Conservation (phyloP, 495 filamentous ascomycete genomes). For the Aspergillus funiculosus region DNA sequence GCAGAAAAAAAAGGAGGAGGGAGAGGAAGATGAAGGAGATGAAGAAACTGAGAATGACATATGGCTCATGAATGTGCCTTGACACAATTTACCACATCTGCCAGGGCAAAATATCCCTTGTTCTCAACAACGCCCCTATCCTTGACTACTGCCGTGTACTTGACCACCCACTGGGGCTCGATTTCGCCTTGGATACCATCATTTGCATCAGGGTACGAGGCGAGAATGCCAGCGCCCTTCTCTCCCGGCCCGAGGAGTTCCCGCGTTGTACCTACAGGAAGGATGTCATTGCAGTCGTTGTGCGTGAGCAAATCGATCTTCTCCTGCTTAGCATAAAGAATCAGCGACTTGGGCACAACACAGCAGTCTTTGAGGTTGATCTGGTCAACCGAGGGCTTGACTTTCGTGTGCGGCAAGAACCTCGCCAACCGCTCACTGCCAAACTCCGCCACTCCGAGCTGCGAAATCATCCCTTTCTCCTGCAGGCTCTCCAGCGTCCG, state of each 20-base stretch:
- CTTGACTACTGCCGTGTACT: slow-evolving; percentile 96
- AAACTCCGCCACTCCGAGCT: slow-evolving; percentile 85
- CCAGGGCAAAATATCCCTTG: slow-evolving; percentile 91
- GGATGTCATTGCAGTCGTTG: slow-evolving; percentile 86
- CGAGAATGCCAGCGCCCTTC: slow-evolving; percentile 62
- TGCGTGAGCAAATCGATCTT: slow-evolving; percentile 87
- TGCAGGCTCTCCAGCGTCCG: slow-evolving; percentile 68
- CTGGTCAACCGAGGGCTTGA: slow-evolving; percentile 85
- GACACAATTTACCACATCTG: slow-evolving; percentile 53
- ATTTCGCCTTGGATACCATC: slow-evolving; percentile 65
- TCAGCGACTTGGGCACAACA: slow-evolving; percentile 84
- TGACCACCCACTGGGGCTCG: slow-evolving; percentile 87
- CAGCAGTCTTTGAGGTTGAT: slow-evolving; percentile 97
- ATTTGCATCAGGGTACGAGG: slow-evolving; percentile 39
- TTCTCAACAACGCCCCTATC: slow-evolving; percentile 97
- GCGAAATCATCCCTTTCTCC: slow-evolving; percentile 59
- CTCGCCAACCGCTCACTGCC: slow-evolving; percentile 69
- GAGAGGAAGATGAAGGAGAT: neutral
- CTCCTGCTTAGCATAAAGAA: slow-evolving; percentile 76
- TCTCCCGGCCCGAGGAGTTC: slow-evolving; percentile 68
- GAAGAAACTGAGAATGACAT: slow-evolving; percentile 6
- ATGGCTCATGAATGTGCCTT: slow-evolving; percentile 20
- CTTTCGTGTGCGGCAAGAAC: slow-evolving; percentile 57
- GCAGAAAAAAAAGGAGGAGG: slow-evolving; percentile 5
- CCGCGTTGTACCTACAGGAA: slow-evolving; percentile 75